These are phyloP conservation scores for Houttuynia cordata DNA, from an alignment of 164 flowering plant genomes.

Conservation along the genomic window DNA sequence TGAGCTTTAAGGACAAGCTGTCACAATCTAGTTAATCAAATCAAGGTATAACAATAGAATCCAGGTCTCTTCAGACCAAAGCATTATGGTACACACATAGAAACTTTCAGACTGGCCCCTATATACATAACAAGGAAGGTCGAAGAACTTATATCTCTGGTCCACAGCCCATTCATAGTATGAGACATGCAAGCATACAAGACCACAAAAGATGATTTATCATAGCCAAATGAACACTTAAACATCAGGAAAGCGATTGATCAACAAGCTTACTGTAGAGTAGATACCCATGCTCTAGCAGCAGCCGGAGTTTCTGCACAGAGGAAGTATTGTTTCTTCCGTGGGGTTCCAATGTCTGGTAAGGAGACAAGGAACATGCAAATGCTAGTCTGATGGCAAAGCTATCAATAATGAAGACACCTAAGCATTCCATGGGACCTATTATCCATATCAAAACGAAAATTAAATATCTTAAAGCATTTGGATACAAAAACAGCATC, in stretches of 20 bases:
- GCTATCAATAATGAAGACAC: neutral
- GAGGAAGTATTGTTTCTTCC: slow-evolving; percentile 83
- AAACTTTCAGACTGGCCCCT: neutral
- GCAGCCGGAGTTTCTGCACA: slow-evolving; percentile 99
- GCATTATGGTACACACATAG: too few species aligned
- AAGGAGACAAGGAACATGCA: slow-evolving; percentile 28
- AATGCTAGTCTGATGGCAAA: neutral
- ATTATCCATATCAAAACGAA: neutral
- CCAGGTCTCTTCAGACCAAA: too few species aligned
- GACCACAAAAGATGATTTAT: neutral
- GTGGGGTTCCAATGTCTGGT: slow-evolving; percentile 90
- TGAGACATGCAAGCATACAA: neutral
- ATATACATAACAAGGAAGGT: neutral
- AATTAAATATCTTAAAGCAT: neutral
- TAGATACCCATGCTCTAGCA: slow-evolving; percentile 96
- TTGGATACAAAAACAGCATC: slow-evolving; percentile 98
- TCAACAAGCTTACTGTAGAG: slow-evolving; percentile 68
- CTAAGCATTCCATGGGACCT: neutral
- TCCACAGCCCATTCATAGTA: neutral
- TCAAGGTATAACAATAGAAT: too few species aligned
- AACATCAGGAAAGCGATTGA: neutral
- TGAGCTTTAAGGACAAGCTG: slow-evolving; percentile 90
- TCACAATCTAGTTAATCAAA: neutral
- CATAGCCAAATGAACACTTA: neutral
- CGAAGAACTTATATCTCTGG: neutral